Evolutionary conservation across 805 yeast species (phyloP), one percentile per base, ranked within the genome.

Genomic region (Cyberlindnera mycetangii): DNA sequence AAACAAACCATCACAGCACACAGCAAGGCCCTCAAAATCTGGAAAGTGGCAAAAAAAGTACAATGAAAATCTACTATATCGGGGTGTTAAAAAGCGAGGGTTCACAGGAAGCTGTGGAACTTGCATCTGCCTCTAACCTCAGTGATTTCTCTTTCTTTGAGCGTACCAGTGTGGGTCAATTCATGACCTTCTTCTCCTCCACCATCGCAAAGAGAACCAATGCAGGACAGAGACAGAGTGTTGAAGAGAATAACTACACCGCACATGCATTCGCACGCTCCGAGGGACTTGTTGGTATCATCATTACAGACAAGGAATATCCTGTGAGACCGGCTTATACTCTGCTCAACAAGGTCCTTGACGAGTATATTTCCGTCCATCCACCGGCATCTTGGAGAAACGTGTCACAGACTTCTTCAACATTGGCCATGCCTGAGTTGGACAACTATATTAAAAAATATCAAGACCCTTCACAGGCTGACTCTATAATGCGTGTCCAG

Each of bases 311-410:
- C 65, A 86, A 87, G 65, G 97, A 92, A 55, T 93, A 93, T 67
- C 99, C 98, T 2, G 92, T 89, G 25, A 78, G 99, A 63, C 98
- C 97, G 12, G 98, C 97, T 1, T 92, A 89, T 68, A 87, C 97
- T 2, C 72, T 93, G 48, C 76, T 93, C 59, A 92, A 92, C 75
- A 92, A 89, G 69, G 71, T 92, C 18, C 73, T 89, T 55, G 99
- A 93, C 58, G 98, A 92, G 66, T 93, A 88, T 67, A 69, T 92
- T 44, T 73, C 90, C 11, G 80, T 83, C 51, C 89, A 86, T 64
- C 96, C 97, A 11, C 75, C 80, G 37, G 61, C 66, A 16, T 81
- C 83, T 51, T 89, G 96, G 96, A 65, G 63, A 37, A 59, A 67
- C 45, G 64, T 77, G 39, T 60, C 73, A 3, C 79, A 74, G 46